Evolutionary conservation across 345 rosid genomes (phyloP).

Genomic region (Syzygium grande): DNA sequence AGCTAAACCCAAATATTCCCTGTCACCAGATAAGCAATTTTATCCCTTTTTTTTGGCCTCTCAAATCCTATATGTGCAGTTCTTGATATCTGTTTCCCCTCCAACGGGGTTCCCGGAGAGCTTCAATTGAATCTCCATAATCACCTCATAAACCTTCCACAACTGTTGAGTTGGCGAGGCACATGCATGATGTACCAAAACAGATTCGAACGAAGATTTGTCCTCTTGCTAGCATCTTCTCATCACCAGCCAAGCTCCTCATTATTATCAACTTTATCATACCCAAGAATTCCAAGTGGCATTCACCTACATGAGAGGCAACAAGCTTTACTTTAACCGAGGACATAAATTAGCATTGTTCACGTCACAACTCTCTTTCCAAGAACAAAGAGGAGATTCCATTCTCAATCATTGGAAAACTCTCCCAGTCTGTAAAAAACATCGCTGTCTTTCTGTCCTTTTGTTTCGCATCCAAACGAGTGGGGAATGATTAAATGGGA

Average conservation of each 20-base stretch:
- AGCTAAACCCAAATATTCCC: background rate
- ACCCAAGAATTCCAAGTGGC: constrained; percentile 17
- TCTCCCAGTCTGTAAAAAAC: constrained; percentile 10
- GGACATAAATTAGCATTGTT: background rate
- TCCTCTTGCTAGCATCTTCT: constrained; percentile 4
- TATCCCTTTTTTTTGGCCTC: background rate
- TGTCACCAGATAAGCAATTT: background rate
- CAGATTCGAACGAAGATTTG: background rate
- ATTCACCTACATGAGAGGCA: constrained; percentile 7
- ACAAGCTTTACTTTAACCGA: background rate
- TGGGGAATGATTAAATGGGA: background rate
- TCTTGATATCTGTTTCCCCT: background rate
- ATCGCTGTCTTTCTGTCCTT: constrained; percentile 19
- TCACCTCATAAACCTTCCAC: background rate
- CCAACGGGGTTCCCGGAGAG: background rate
- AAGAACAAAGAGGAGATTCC: background rate
- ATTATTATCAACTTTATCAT: background rate
- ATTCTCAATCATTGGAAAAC: constrained; percentile 17
- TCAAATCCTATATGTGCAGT: background rate
- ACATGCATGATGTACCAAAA: constrained; percentile 1
- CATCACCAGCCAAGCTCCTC: background rate
- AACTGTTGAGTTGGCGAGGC: constrained; percentile 21
- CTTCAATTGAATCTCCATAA: background rate
- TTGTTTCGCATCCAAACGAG: constrained; percentile 1
- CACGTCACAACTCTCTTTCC: background rate